Evolutionary conservation across 2,329 filamentous ascomycete species (phyloP).

Genomic region (Alternaria hordeiaustralica): DNA sequence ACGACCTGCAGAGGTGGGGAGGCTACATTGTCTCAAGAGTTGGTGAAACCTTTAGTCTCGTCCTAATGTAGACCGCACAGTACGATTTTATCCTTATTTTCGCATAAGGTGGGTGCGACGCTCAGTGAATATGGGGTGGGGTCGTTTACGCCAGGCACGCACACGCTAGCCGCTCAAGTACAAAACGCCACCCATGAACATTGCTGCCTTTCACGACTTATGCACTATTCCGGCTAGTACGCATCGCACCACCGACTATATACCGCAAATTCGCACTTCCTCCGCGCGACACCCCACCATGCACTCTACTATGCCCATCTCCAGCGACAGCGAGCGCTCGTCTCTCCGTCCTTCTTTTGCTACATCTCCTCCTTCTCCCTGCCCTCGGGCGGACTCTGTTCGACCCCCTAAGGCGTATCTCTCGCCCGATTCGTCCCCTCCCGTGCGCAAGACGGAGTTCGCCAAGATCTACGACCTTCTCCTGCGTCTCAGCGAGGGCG

Average conservation of each 20-base stretch:
- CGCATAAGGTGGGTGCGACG: background rate
- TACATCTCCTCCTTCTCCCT: too few species aligned
- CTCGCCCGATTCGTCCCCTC: too few species aligned
- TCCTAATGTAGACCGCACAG: background rate
- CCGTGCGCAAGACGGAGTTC: too few species aligned
- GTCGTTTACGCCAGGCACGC: background rate
- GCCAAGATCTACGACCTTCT: too few species aligned
- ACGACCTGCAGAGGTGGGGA: background rate
- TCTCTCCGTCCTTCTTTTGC: background rate
- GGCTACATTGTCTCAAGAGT: background rate
- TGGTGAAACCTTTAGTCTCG: background rate
- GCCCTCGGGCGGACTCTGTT: too few species aligned
- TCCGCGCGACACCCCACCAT: background rate
- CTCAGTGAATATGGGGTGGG: background rate
- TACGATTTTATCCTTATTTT: fast-evolving
- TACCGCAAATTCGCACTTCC: background rate
- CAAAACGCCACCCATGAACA: background rate
- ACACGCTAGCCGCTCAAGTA: background rate
- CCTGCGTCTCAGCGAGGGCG: too few species aligned
- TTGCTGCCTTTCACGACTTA: background rate
- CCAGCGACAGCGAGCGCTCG: background rate
- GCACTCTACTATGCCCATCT: background rate
- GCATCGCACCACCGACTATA: background rate
- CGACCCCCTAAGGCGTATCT: too few species aligned
- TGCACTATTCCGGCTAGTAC: background rate